Evolutionary conservation across 2,329 filamentous ascomycete species (phyloP).

Genomic region (Clonostachys chloroleuca): DNA sequence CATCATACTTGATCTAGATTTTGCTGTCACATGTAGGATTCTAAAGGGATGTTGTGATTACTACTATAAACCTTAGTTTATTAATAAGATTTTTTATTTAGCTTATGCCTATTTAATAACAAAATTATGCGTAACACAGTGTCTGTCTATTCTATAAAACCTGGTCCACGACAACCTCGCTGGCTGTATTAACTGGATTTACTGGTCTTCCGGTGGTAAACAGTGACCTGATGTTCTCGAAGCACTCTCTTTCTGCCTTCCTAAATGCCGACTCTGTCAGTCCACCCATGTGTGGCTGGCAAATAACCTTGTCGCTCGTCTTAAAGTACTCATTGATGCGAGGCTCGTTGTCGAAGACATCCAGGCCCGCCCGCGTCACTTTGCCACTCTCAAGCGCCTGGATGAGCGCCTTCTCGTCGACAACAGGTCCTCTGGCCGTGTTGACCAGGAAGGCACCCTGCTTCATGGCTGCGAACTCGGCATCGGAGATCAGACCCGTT

Average conservation of each 20-base stretch:
- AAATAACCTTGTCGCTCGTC: conserved; percentile 12
- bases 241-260: conserved; percentile 32
- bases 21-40: too few relatives aligned
- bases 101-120: too few relatives aligned
- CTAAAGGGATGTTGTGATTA: too few relatives aligned
- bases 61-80: too few relatives aligned
- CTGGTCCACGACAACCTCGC: too few relatives aligned
- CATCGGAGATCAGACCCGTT: conserved; percentile 40
- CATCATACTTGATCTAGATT: too few relatives aligned
- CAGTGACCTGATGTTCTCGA: conserved; percentile 12
- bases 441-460: conserved; percentile 62
- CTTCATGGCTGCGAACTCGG: conserved; percentile 67
- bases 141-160: too few relatives aligned
- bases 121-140: too few relatives aligned
- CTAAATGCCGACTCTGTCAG: conserved; percentile 32
- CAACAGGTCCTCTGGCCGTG: conserved; percentile 67
- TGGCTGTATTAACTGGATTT: conserved; percentile 7
- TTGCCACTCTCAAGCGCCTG: conserved; percentile 56
- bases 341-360: conserved; percentile 71
- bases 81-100: too few relatives aligned
- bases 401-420: conserved; percentile 67
- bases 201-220: conserved; percentile 12
- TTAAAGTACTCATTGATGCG: too few relatives aligned
- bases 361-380: conserved; percentile 60
- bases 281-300: conserved; percentile 37